Percentiles rank a stretch among this genome's conserved stretches.
Evolutionary conservation across 139 green algal species (phyloP).

Genomic region (Tetratostichococcus sp.): DNA sequence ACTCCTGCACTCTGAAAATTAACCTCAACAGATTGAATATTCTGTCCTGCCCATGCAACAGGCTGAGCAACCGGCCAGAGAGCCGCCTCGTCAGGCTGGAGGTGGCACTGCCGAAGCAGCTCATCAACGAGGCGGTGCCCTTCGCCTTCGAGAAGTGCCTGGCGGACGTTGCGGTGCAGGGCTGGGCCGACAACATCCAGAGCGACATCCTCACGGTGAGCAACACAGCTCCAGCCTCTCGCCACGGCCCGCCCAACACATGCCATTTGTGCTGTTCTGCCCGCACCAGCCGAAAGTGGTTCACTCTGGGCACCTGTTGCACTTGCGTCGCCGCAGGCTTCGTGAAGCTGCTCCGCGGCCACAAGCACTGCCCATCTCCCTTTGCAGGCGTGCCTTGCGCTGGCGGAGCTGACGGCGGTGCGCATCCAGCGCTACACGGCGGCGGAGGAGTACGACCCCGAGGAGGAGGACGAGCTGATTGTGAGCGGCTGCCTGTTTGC

Average conservation of each 20-base stretch:
- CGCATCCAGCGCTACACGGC: neutral
- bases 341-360: no score
- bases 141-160: conserved; percentile 43
- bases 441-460: neutral
- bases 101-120: conserved; percentile 2
- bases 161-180: conserved; percentile 20
- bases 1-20: no score
- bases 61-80: no score
- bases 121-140: conserved; percentile 31
- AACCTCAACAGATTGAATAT: no score
- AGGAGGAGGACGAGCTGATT: neutral
- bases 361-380: neutral
- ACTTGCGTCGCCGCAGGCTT: no score
- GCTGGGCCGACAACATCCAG: conserved; percentile 29
- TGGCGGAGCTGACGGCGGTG: neutral
- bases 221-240: neutral
- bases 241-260: no score
- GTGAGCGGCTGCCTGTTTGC: neutral
- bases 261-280: no score
- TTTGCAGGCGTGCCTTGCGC: neutral
- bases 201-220: conserved; percentile 25
- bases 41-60: no score
- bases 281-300: no score
- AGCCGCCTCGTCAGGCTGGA: conserved; percentile 3
- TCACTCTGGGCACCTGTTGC: no score